These are phyloP conservation scores for Acer saccharum DNA, from an alignment of 345 rosid species.

Conservation along the genomic window DNA sequence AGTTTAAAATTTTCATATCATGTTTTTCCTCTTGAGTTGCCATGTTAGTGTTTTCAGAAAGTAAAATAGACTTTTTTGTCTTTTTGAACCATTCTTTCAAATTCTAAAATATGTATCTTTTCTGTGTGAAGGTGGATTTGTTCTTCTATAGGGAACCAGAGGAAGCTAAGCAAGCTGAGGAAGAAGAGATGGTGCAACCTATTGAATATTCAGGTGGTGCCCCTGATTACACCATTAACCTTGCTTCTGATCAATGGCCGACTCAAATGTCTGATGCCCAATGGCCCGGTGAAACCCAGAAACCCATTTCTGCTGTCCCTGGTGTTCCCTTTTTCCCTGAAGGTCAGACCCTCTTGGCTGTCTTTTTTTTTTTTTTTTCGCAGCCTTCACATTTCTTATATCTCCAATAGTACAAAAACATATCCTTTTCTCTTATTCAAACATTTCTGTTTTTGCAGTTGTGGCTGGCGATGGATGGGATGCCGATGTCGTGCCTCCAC, in stretches of 20 bases:
- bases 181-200: slow-evolving; percentile 52
- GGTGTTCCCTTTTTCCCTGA: slow-evolving; percentile 44
- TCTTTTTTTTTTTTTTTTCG: neutral
- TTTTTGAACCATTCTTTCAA: neutral
- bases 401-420: neutral
- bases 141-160: slow-evolving; percentile 87
- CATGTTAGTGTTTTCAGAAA: neutral
- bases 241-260: slow-evolving; percentile 57
- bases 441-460: slow-evolving; percentile 13
- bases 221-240: slow-evolving; percentile 30
- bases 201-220: slow-evolving; percentile 48
- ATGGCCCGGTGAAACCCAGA: slow-evolving; percentile 42
- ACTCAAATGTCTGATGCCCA: slow-evolving; percentile 49
- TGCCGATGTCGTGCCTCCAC: slow-evolving; percentile 35
- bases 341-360: neutral
- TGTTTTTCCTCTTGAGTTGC: neutral
- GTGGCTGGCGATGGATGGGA: slow-evolving; percentile 54
- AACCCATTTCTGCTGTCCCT: slow-evolving; percentile 66
- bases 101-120: neutral
- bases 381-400: neutral
- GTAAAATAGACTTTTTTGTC: neutral
- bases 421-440: neutral
- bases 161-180: slow-evolving; percentile 61
- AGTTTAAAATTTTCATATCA: neutral
- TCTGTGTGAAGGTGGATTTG: slow-evolving; percentile 57